Evolutionary conservation across 805 yeast genomes (phyloP).

Genomic region (Ogataea allantospora): DNA sequence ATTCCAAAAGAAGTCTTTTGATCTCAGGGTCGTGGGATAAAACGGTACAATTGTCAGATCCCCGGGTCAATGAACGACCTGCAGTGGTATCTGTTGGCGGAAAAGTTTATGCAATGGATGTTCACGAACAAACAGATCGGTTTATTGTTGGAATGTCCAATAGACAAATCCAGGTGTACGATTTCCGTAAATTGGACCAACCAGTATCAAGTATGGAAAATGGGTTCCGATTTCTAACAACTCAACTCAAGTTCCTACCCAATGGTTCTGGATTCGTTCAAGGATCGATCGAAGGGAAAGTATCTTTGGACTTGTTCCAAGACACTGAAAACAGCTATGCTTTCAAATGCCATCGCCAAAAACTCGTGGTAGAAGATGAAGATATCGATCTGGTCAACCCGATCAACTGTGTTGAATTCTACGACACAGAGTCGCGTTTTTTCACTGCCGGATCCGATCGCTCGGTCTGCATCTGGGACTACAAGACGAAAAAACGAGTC

Average conservation of each 20-base stretch:
- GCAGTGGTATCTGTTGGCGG: constrained; percentile 33
- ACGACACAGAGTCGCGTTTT: constrained; percentile 16
- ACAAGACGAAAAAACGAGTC: constrained; percentile 27
- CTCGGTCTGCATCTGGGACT: constrained; percentile 34
- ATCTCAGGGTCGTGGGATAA: constrained; percentile 67
- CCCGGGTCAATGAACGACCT: constrained; percentile 27
- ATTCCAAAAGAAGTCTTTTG: constrained; percentile 33
- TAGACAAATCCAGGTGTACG: constrained; percentile 56
- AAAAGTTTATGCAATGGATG: constrained; percentile 65
- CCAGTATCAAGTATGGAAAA: constrained; percentile 13
- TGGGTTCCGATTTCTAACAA: constrained; percentile 53
- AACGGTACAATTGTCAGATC: constrained; percentile 46
- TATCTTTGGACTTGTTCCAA: constrained; percentile 65
- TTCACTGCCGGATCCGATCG: constrained; percentile 33
- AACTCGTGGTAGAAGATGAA: constrained; percentile 19
- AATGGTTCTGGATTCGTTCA: constrained; percentile 59
- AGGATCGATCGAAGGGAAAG: constrained; percentile 76
- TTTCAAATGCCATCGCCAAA: constrained; percentile 71
- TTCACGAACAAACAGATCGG: constrained; percentile 33
- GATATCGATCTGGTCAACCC: constrained; percentile 26
- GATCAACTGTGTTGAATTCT: constrained; percentile 22
- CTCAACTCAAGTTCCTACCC: constrained; percentile 56
- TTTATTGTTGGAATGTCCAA: constrained; percentile 51
- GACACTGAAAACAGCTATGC: constrained; percentile 52
- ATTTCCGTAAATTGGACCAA: constrained; percentile 27